These are phyloP conservation scores for Zymoseptoria pseudotritici DNA, from an alignment of 2,329 filamentous ascomycete genomes.

Conservation along the genomic window DNA sequence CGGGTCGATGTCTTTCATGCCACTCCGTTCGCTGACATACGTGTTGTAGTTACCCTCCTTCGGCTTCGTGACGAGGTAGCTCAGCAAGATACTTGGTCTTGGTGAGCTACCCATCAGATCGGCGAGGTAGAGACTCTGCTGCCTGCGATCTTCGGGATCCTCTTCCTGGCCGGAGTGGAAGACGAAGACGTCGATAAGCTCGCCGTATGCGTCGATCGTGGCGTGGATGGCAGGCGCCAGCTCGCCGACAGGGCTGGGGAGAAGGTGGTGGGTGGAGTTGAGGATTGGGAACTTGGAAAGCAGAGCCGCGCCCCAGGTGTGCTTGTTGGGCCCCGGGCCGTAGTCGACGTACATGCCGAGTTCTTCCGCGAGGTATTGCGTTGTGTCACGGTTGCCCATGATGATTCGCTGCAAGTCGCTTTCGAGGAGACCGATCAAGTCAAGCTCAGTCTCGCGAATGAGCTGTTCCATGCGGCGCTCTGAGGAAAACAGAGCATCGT, in stretches of 20 bases:
- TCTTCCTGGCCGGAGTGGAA: constrained; percentile 99
- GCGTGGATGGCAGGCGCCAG: constrained; percentile 93
- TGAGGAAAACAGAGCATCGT: constrained; percentile 98
- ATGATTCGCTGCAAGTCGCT: constrained; percentile 94
- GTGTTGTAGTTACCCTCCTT: constrained; percentile 93
- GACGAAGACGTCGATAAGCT: constrained; percentile 85
- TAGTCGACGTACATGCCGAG: constrained; percentile 98
- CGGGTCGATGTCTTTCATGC: constrained; percentile 92
- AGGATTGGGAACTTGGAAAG: constrained; percentile 96
- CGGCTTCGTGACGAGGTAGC: constrained; percentile 87
- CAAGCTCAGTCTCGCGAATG: constrained; percentile 77
- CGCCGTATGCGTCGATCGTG: constrained; percentile 88
- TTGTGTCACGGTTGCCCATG: constrained; percentile 97
- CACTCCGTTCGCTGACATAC: constrained; percentile 76
- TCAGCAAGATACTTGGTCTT: constrained; percentile 76
- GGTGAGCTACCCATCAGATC: constrained; percentile 77
- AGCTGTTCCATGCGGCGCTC: constrained; percentile 78
- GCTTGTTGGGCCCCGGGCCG: constrained; percentile 94
- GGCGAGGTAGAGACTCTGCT: constrained; percentile 80
- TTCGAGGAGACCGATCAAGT: constrained; percentile 91
- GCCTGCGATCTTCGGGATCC: constrained; percentile 79
- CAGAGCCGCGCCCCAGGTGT: constrained; percentile 91
- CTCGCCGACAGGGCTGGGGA: constrained; percentile 89
- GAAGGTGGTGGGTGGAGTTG: constrained; percentile 90
- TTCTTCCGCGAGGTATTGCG: constrained; percentile 90